A percentile compares a stretch with the other conserved stretches of the same genome.
Evolutionary conservation across 2,329 filamentous ascomycete genomes (phyloP).

Genomic region (Hymenoscyphus occultus): DNA sequence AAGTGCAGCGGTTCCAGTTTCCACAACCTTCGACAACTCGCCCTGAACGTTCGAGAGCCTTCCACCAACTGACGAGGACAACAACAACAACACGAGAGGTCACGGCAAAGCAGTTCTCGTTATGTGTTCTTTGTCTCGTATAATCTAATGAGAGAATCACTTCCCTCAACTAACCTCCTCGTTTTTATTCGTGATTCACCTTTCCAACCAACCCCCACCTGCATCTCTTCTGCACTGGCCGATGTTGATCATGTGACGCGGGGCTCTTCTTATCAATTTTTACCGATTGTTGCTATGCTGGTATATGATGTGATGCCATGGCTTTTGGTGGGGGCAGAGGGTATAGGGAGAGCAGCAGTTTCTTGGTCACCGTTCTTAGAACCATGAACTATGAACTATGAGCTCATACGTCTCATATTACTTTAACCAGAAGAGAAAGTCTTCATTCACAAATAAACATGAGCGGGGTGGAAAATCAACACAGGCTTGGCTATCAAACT

Average conservation of each 20-base stretch:
- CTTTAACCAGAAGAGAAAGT: too few species aligned
- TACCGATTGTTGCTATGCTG: background rate
- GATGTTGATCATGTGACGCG: background rate
- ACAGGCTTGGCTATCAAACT: too few species aligned
- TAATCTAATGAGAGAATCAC: background rate
- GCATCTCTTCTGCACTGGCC: too few species aligned
- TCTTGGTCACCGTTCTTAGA: too few species aligned
- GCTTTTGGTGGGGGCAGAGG: too few species aligned
- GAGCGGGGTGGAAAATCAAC: too few species aligned
- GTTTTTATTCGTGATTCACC: background rate
- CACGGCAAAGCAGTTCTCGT: background rate
- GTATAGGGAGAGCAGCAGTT: too few species aligned
- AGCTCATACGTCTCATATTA: too few species aligned
- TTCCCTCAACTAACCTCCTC: background rate
- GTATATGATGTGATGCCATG: too few species aligned
- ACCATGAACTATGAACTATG: too few species aligned
- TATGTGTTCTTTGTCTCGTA: background rate
- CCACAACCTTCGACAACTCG: constrained; percentile 10
- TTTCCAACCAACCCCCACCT: too few species aligned
- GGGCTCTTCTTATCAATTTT: constrained; percentile 5
- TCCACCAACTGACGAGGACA: background rate
- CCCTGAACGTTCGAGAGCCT: constrained; percentile 11
- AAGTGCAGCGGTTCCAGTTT: background rate
- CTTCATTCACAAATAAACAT: too few species aligned
- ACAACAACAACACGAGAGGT: background rate